Evolutionary conservation across 2,329 filamentous ascomycete genomes (phyloP).

Genomic region (Shiraia sp.): DNA sequence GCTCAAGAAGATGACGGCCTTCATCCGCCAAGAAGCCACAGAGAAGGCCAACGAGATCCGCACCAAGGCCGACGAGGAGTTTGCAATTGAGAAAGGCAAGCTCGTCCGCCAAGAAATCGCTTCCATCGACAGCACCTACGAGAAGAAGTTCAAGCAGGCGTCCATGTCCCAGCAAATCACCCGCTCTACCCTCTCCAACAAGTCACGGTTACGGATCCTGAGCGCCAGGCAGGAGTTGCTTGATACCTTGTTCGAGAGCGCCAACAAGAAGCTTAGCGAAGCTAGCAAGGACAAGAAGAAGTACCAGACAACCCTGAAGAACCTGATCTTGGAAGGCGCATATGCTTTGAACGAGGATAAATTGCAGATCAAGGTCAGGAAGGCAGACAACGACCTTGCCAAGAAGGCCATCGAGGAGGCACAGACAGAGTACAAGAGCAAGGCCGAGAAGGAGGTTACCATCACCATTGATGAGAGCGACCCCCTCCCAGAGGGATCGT

Average conservation of each 20-base stretch:
- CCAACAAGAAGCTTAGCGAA: constrained; percentile 70
- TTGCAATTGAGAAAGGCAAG: constrained; percentile 98
- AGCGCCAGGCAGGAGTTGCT: constrained; percentile 86
- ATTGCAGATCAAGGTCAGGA: constrained; percentile 73
- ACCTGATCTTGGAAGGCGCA: constrained; percentile 83
- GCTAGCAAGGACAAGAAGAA: constrained; percentile 70
- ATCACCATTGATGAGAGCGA: constrained; percentile 78
- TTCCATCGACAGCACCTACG: constrained; percentile 88
- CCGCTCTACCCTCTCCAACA: constrained; percentile 93
- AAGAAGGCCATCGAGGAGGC: constrained; percentile 80
- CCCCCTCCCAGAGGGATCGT: constrained; percentile 81
- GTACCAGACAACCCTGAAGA: constrained; percentile 77
- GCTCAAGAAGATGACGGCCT: constrained; percentile 99
- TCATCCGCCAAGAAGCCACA: constrained; percentile 97
- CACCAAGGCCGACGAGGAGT: constrained; percentile 98
- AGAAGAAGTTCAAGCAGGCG: constrained; percentile 99
- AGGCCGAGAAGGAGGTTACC: constrained; percentile 69
- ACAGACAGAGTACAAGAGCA: constrained; percentile 80
- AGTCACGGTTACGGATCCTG: constrained; percentile 88
- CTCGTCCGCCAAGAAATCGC: constrained; percentile 94
- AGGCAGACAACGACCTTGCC: constrained; percentile 75
- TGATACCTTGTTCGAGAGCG: constrained; percentile 83
- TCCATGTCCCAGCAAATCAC: constrained; percentile 99
- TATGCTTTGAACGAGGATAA: constrained; percentile 85
- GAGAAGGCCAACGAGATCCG: constrained; percentile 98